phyloP scores from a whole-genome alignment of 2,329 filamentous ascomycete species.

The Cladosporium sp. region DNA sequence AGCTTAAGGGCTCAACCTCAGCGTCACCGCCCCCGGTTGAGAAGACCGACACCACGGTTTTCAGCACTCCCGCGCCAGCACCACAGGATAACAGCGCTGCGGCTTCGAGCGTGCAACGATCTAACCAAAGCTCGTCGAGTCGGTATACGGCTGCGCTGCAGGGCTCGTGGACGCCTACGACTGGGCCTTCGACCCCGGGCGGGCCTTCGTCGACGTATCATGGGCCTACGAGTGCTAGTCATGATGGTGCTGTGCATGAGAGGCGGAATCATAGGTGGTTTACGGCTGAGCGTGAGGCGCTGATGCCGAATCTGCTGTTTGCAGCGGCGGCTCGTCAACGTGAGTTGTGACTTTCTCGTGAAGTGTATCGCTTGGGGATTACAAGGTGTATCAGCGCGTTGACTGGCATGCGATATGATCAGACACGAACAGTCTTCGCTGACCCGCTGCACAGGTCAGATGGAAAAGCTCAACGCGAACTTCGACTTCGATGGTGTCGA shows the following conservation, averaged over 20 bases:
- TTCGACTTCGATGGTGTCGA: constrained; percentile 60
- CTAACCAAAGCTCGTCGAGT: background rate
- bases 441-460: constrained; percentile 2
- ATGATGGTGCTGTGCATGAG: constrained; percentile 16
- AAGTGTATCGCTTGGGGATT: too few relatives aligned
- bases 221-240: constrained; percentile 18
- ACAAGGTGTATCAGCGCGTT: too few relatives aligned
- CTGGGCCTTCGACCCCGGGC: constrained; percentile 4
- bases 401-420: too few relatives aligned
- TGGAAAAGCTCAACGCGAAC: constrained; percentile 17
- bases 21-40: constrained; percentile 6
- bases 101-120: background rate
- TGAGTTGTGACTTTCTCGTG: background rate
- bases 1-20: constrained; percentile 15
- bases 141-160: constrained; percentile 10
- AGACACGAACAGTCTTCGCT: background rate
- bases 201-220: constrained; percentile 17
- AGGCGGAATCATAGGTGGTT: constrained; percentile 15
- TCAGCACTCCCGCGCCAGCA: background rate
- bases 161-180: constrained; percentile 7
- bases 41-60: background rate
- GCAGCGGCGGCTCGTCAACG: constrained; percentile 12
- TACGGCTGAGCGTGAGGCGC: constrained; percentile 12
- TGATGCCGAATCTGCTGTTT: constrained; percentile 43
- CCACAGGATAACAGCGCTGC: background rate